Evolutionary conservation across 306 rosid genomes (phyloP).

Genomic region (Corylus heterophylla): DNA sequence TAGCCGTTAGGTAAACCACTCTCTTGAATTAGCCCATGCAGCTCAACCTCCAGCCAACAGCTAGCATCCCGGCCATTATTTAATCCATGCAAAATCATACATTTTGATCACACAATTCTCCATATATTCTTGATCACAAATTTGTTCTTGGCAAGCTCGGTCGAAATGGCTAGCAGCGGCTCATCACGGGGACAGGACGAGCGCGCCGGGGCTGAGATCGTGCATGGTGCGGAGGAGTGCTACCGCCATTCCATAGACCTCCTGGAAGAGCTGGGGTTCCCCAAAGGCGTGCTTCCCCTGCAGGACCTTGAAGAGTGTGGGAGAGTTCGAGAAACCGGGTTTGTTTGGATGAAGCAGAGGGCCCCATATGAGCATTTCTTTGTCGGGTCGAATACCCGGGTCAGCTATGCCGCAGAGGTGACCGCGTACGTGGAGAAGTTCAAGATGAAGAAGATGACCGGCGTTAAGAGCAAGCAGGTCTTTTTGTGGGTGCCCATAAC

Average conservation of each 20-base stretch:
- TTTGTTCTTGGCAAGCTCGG: not conserved
- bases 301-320: constrained; percentile 79
- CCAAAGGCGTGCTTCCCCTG: constrained; percentile 72
- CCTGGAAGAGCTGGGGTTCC: constrained; percentile 66
- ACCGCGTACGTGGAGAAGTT: constrained; percentile 70
- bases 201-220: constrained; percentile 67
- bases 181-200: constrained; percentile 24
- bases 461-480: constrained; percentile 74
- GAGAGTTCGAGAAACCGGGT: constrained; percentile 67
- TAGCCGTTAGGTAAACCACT: constrained; percentile 44
- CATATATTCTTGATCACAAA: not conserved
- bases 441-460: constrained; percentile 81
- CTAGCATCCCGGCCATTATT: constrained; percentile 4
- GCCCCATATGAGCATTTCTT: constrained; percentile 72
- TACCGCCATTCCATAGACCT: constrained; percentile 51
- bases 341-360: constrained; percentile 82
- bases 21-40: constrained; percentile 1
- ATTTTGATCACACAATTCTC: not conserved
- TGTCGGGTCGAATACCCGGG: constrained; percentile 41
- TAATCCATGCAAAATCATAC: not conserved
- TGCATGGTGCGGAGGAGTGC: constrained; percentile 61
- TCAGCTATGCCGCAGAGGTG: constrained; percentile 69
- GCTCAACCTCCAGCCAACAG: constrained; percentile 39
- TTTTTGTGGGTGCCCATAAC: constrained; percentile 69
- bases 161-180: constrained; percentile 29